Conservation (phyloP, 208 protist species). For the Crithidia expoeki region DNA sequence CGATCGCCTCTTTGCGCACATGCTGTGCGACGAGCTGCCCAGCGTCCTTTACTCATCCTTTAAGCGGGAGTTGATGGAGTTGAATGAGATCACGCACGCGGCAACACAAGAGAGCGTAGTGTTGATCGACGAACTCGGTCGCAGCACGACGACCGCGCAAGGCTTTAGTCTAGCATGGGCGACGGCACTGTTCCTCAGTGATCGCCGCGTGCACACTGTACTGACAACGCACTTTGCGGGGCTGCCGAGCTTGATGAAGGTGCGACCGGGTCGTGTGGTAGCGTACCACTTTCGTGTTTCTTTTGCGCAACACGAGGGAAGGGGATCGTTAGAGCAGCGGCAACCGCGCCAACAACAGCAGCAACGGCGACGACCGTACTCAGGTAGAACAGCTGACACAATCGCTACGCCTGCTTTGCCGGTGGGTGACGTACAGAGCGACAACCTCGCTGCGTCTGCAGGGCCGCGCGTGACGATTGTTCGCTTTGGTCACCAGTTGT, state of each 20-base stretch:
- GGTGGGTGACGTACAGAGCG: neutral
- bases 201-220: constrained; percentile 39
- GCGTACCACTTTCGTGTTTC: constrained; percentile 31
- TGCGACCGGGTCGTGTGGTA: constrained; percentile 17
- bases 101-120: constrained; percentile 94
- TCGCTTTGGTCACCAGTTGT: constrained; percentile 42
- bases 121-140: constrained; percentile 97
- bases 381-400: too few species aligned
- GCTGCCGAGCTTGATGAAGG: constrained; percentile 21
- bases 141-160: constrained; percentile 95
- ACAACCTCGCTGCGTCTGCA: neutral
- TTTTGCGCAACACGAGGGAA: constrained; percentile 8
- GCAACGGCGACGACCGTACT: too few species aligned
- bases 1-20: constrained; percentile 79
- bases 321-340: neutral
- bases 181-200: constrained; percentile 72
- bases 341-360: neutral
- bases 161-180: constrained; percentile 96
- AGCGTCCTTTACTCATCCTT: constrained; percentile 68
- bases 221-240: constrained; percentile 61
- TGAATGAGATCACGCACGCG: constrained; percentile 75
- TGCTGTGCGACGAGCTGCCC: constrained; percentile 81
- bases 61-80: constrained; percentile 67
- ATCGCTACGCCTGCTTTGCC: too few species aligned
- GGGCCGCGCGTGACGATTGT: constrained; percentile 20